Evolutionary conservation across 225 moss, liverwort and hornwort species (phyloP), one percentile per base, ranked within the genome.

Genomic region (Takakia lepidozioides): DNA sequence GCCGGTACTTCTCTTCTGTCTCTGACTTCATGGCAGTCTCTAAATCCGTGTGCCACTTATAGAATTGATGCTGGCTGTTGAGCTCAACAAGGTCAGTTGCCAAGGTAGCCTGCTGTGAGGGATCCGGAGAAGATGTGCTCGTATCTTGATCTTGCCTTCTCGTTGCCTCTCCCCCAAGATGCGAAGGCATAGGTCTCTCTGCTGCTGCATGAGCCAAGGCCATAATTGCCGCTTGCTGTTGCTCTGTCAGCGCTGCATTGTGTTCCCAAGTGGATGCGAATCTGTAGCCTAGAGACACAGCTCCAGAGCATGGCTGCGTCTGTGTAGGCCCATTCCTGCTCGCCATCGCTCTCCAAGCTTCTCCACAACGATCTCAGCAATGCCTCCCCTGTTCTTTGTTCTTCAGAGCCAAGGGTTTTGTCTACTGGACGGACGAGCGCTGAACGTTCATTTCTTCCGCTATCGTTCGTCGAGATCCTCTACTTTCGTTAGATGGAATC

Each of bases 11-110:
- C 76, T 98, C 98, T 77, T 98, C 98, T 17, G 87, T 98, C 73
- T 98, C 98, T 26, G 91, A 91, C 63, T 98, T 91, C 98, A 91
- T 91, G 10, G 87, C 87, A 52, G 87, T 87, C 72, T 98, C 98
- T 60, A 98, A 70, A 60, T 98, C 98, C 22, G 85, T 83, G 60
- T 74, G 83, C 98, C 98, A 98, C 54, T 98, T 98, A 72, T 98
- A 91, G 60, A 98, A 91, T 74, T 98, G 91, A 11, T 80, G 80
- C 70, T 80, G 80, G 51, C 70, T 74, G 27, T 60, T 80, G 5
- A 80, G 55, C 55, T 74, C 80, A 51, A 74, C 69, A 9, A 54
- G 46, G 60, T 65, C 58, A 2, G 53, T 55, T 7, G 41, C 42
- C 19, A 56, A 51, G 18, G 51, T 27, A 8, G 58, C 40, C 13